Evolutionary conservation across 2,329 filamentous ascomycete genomes (phyloP).

Genomic region (Botryotinia calthae): DNA sequence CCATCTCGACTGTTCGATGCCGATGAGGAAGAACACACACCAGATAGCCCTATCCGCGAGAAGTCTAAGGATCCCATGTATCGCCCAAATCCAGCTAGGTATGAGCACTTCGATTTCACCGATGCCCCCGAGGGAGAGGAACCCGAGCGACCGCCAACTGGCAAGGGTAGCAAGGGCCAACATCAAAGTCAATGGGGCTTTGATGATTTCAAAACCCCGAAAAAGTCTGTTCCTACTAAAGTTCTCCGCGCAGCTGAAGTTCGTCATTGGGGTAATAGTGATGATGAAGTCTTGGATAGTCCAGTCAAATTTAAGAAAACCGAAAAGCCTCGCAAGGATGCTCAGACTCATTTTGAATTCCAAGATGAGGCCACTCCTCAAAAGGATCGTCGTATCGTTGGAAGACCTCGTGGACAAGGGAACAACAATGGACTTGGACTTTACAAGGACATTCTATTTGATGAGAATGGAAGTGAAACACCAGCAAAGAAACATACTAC

Average conservation of each 20-base stretch:
- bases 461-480: constrained; percentile 46
- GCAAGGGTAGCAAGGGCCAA: constrained; percentile 49
- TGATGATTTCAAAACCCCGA: constrained; percentile 80
- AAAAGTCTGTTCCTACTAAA: constrained; percentile 64
- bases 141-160: constrained; percentile 23
- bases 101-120: constrained; percentile 79
- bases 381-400: constrained; percentile 47
- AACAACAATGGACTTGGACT: constrained; percentile 68
- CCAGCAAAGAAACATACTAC: constrained; percentile 28
- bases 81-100: constrained; percentile 72
- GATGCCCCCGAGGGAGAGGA: constrained; percentile 52
- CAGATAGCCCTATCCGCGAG: constrained; percentile 43
- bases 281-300: constrained; percentile 57
- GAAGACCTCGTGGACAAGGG: constrained; percentile 52
- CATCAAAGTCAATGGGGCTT: constrained; percentile 81
- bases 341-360: constrained; percentile 80
- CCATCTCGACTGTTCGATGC: constrained; percentile 63
- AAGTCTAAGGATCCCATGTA: constrained; percentile 46
- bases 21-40: constrained; percentile 49
- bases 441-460: constrained; percentile 75
- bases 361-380: constrained; percentile 67
- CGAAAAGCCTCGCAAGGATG: constrained; percentile 71
- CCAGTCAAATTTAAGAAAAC: constrained; percentile 58
- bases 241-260: constrained; percentile 63
- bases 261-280: constrained; percentile 76